Evolutionary conservation across 805 yeast species (phyloP).

Genomic region (Candida saitoana): DNA sequence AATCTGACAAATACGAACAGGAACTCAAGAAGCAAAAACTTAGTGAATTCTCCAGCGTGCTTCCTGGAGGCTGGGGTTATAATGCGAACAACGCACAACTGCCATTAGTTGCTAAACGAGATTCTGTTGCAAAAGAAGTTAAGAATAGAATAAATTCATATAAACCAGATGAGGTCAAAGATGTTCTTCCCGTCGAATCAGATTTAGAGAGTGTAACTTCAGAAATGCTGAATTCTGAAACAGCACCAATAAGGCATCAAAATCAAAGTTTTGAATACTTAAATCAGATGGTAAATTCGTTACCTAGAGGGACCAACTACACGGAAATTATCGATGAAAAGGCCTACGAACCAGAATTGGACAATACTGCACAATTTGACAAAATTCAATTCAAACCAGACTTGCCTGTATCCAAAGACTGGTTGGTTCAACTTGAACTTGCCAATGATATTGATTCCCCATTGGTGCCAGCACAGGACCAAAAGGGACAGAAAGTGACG

Average conservation of each 20-base stretch:
- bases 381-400: constrained; percentile 39
- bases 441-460: constrained; percentile 42
- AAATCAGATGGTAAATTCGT: constrained; percentile 27
- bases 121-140: constrained; percentile 29
- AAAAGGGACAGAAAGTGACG: constrained; percentile 18
- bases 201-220: constrained; percentile 10
- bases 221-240: constrained; percentile 10
- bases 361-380: constrained; percentile 31
- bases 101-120: constrained; percentile 27
- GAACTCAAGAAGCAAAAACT: constrained; percentile 35
- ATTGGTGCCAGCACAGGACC: constrained; percentile 28
- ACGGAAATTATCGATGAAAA: constrained; percentile 52
- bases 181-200: neutral
- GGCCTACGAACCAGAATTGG: constrained; percentile 66
- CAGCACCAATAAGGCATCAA: constrained; percentile 7
- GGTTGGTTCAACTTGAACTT: constrained; percentile 63
- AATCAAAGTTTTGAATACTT: constrained; percentile 28
- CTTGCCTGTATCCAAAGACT: constrained; percentile 51
- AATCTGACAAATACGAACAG: constrained; percentile 23
- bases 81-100: constrained; percentile 12
- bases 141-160: constrained; percentile 19
- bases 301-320: constrained; percentile 28
- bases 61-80: constrained; percentile 38
- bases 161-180: constrained; percentile 12
- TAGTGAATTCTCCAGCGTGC: constrained; percentile 22